Evolutionary conservation across 2,329 filamentous ascomycete species (phyloP).

Genomic region (Neonectria faginata): DNA sequence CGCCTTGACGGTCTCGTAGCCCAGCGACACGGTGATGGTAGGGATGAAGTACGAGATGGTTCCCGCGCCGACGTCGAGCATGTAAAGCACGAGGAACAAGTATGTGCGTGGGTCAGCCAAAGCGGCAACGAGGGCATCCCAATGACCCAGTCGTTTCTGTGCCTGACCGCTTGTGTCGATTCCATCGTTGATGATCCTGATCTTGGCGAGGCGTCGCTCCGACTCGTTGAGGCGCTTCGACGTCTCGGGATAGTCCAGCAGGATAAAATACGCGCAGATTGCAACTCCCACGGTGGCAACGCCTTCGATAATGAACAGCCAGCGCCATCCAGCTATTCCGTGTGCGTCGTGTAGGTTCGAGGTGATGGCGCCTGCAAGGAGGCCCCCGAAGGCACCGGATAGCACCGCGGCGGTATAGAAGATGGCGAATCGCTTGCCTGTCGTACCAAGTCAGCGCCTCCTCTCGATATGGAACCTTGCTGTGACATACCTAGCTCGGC

Average conservation of each 20-base stretch:
- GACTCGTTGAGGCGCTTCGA: conserved; percentile 17
- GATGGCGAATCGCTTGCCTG: conserved; percentile 34
- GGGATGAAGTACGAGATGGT: conserved; percentile 66
- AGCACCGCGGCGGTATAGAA: conserved; percentile 34
- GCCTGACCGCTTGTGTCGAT: not conserved
- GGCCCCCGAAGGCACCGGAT: conserved; percentile 29
- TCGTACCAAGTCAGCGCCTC: not conserved
- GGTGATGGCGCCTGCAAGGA: conserved; percentile 34
- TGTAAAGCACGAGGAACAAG: conserved; percentile 61
- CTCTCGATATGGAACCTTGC: not conserved
- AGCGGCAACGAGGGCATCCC: conserved; percentile 27
- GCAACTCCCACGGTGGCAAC: conserved; percentile 24
- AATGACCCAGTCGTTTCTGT: conserved; percentile 10
- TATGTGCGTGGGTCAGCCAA: conserved; percentile 50
- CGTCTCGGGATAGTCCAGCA: conserved; percentile 30
- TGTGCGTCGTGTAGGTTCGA: conserved; percentile 24
- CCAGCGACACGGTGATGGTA: conserved; percentile 61
- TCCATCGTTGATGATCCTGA: conserved; percentile 27
- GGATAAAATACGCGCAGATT: conserved; percentile 21
- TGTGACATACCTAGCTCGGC: conserved; percentile 28
- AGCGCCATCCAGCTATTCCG: conserved; percentile 31
- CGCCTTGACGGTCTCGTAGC: conserved; percentile 57
- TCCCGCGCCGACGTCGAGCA: conserved; percentile 59
- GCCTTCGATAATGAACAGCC: conserved; percentile 34
- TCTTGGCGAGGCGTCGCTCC: conserved; percentile 21